Conservation (phyloP, 768 basidiomycete species). For the Tylopilus balloui region DNA sequence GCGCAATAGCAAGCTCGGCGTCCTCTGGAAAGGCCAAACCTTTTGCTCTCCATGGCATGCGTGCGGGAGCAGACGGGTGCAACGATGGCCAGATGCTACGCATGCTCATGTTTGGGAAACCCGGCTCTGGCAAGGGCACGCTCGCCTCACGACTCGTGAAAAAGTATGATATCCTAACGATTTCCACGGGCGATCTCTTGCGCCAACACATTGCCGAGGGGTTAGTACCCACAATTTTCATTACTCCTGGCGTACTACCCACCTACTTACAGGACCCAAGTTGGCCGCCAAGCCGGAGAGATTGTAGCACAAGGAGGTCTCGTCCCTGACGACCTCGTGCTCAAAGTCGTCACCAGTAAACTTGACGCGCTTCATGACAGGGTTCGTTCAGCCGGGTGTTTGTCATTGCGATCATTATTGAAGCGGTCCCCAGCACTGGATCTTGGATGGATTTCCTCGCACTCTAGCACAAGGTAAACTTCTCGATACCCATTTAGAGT, state of each 20-base stretch:
- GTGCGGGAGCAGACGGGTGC: slow-evolving; percentile 25
- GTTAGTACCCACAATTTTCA: slow-evolving; percentile 2
- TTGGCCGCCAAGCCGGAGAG: slow-evolving; percentile 70
- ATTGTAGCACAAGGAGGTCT: slow-evolving; percentile 78
- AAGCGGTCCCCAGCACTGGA: slow-evolving; percentile 63
- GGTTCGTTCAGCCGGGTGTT: slow-evolving; percentile 35
- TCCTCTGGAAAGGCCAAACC: slow-evolving; percentile 42
- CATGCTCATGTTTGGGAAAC: slow-evolving; percentile 58
- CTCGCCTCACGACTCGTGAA: slow-evolving; percentile 68
- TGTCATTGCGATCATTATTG: neutral
- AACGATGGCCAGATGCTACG: slow-evolving; percentile 32
- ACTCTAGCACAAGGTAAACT: slow-evolving; percentile 80
- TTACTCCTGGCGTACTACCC: neutral
- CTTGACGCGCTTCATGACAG: slow-evolving; percentile 62
- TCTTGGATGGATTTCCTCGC: slow-evolving; percentile 89
- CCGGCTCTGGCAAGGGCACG: slow-evolving; percentile 82
- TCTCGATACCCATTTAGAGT: slow-evolving; percentile 74
- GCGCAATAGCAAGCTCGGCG: slow-evolving; percentile 30
- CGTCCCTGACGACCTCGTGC: slow-evolving; percentile 74
- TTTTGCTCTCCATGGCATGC: slow-evolving; percentile 45
- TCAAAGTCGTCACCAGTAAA: slow-evolving; percentile 70
- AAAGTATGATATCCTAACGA: slow-evolving; percentile 72
- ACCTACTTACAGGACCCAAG: slow-evolving; percentile 46
- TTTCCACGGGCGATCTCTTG: slow-evolving; percentile 84
- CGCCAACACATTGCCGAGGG: slow-evolving; percentile 76